Conservation (phyloP, 2,329 filamentous ascomycete genomes). For the Fusarium drepaniforme region DNA sequence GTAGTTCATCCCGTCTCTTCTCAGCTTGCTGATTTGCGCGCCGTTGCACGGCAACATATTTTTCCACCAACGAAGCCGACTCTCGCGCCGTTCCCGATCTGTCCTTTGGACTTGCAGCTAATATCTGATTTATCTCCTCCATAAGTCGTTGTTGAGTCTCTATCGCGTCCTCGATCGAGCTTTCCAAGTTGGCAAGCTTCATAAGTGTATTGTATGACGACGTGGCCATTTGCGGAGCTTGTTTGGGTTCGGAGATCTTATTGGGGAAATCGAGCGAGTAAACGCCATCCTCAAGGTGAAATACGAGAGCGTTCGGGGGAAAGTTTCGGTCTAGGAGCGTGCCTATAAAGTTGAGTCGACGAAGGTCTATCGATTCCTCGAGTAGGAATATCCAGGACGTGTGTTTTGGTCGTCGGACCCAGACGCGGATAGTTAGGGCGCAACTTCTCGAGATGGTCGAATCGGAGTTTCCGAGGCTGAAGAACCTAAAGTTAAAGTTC, state of each 20-base stretch:
- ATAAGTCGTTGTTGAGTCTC: slow-evolving; percentile 80
- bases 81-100: slow-evolving; percentile 63
- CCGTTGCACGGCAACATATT: slow-evolving; percentile 72
- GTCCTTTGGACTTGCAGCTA: slow-evolving; percentile 57
- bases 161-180: slow-evolving; percentile 90
- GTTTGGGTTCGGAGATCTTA: slow-evolving; percentile 63
- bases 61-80: slow-evolving; percentile 59
- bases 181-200: slow-evolving; percentile 88
- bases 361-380: slow-evolving; percentile 78
- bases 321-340: slow-evolving; percentile 77
- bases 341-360: slow-evolving; percentile 82
- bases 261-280: slow-evolving; percentile 82
- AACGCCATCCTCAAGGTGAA: slow-evolving; percentile 87
- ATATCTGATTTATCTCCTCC: slow-evolving; percentile 78
- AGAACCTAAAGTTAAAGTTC: slow-evolving; percentile 91
- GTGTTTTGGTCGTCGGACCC: slow-evolving; percentile 70
- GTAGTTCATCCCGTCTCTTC: slow-evolving; percentile 75
- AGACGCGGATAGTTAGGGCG: slow-evolving; percentile 77
- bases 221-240: slow-evolving; percentile 66
- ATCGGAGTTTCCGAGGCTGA: slow-evolving; percentile 77
- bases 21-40: slow-evolving; percentile 73
- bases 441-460: slow-evolving; percentile 75
- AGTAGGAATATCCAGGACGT: slow-evolving; percentile 73
- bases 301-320: slow-evolving; percentile 84
- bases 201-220: slow-evolving; percentile 91